Percentiles rank a stretch among this genome's conserved stretches.
These are phyloP conservation scores for Acidiella bohemica DNA, from an alignment of 495 filamentous ascomycete species.

Conservation along the genomic window DNA sequence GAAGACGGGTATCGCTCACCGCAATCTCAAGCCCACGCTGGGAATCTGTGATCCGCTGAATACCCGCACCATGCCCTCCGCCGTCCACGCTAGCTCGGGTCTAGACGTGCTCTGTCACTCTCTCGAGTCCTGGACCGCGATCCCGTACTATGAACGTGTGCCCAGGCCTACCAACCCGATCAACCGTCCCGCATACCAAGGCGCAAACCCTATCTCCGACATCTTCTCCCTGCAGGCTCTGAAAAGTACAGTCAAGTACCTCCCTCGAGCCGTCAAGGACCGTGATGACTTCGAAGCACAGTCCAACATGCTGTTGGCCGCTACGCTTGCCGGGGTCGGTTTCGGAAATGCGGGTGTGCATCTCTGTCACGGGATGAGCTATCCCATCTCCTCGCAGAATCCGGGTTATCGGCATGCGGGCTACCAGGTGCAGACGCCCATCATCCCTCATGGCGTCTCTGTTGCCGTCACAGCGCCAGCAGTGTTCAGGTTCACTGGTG, in stretches of 20 bases:
- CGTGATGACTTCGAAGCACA: conserved; percentile 87
- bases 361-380: conserved; percentile 93
- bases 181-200: conserved; percentile 84
- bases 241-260: conserved; percentile 69
- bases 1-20: conserved; percentile 91
- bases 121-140: conserved; percentile 91
- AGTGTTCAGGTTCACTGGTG: conserved; percentile 83
- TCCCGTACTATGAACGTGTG: conserved; percentile 72
- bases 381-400: conserved; percentile 89
- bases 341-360: conserved; percentile 98
- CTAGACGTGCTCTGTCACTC: conserved; percentile 90
- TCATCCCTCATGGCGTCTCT: conserved; percentile 91
- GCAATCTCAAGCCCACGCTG: conserved; percentile 85
- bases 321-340: conserved; percentile 85
- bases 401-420: conserved; percentile 77
- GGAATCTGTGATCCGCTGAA: conserved; percentile 95
- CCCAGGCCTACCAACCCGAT: conserved; percentile 84
- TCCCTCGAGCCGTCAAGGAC: conserved; percentile 71
- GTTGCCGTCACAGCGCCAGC: conserved; percentile 91
- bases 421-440: conserved; percentile 56
- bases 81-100: conserved; percentile 77
- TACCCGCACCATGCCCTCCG: conserved; percentile 85
- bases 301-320: conserved; percentile 84
- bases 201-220: conserved; percentile 92
- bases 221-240: conserved; percentile 84